A percentile compares a stretch with the other conserved stretches of the same genome.
These are phyloP conservation scores for Saccharomyces hybrid DNA, from an alignment of 1,139 yeast genomes.

Conservation along the genomic window DNA sequence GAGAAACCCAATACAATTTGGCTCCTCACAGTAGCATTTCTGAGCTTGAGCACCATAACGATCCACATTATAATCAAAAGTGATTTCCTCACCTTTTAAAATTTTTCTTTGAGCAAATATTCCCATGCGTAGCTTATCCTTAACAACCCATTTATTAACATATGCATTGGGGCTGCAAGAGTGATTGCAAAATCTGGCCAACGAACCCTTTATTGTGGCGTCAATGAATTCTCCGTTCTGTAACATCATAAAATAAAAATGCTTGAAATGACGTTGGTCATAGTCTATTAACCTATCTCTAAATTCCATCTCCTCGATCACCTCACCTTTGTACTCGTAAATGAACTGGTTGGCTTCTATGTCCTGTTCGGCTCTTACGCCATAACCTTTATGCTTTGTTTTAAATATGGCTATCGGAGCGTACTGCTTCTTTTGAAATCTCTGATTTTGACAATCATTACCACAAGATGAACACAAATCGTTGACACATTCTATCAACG, in stretches of 20 bases:
- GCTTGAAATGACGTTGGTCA: constrained; percentile 64
- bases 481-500: constrained; percentile 85
- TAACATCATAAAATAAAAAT: constrained; percentile 96
- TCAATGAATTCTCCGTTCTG: constrained; percentile 90
- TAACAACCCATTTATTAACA: constrained; percentile 97
- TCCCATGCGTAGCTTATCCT: constrained; percentile 87
- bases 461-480: constrained; percentile 67
- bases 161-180: constrained; percentile 91
- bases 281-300: constrained; percentile 67
- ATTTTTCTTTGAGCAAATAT: constrained; percentile 79
- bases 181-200: constrained; percentile 90
- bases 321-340: constrained; percentile 92
- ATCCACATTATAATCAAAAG: constrained; percentile 94
- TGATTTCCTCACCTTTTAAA: constrained; percentile 77
- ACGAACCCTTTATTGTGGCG: constrained; percentile 81
- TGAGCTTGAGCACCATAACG: constrained; percentile 93
- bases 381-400: constrained; percentile 84
- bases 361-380: constrained; percentile 61
- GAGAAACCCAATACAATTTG: constrained; percentile 83
- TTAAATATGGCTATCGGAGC: constrained; percentile 68
- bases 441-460: constrained; percentile 70
- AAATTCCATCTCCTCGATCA: constrained; percentile 69
- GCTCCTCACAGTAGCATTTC: constrained; percentile 90
- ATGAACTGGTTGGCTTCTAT: constrained; percentile 63
- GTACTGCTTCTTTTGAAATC: constrained; percentile 72